Evolutionary conservation across 495 filamentous ascomycete species (phyloP), one percentile per base, ranked within the genome.

Genomic region (Daldinia loculata): DNA sequence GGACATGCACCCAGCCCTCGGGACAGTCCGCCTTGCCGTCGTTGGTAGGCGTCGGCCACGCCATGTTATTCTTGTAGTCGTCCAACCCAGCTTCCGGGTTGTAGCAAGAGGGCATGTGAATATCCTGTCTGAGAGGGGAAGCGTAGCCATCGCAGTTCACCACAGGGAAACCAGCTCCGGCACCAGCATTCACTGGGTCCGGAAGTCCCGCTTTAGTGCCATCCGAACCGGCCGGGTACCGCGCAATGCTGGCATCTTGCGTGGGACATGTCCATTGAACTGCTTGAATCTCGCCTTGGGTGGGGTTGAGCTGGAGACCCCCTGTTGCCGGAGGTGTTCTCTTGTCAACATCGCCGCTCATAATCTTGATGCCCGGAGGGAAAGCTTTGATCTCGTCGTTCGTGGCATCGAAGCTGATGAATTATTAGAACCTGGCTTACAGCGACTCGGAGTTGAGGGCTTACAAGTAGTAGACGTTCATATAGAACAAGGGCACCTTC

Each of bases 381-480:
- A 92, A 93, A 19, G 90, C 81, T 48, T 83, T 78, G 66, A 91
- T 84, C 41, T 87, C 79, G 61, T 90, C 88, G 65, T 85, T 82
- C 48, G 85, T 83, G 0, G 84, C 76, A 36, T 84, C 86, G 62
- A 84, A 83, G 64, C 88, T 87, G 65, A 17, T 80, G 78, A 12
- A 70, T 80, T 24, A 39, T 73, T 36, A 57, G 56, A 11, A 48
- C n/a, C 27, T 15, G 56, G n/a, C 24, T 51, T 7, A 6, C 6
- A 15, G 11, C 3, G 7, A 27, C 15, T 15, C 0, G 27, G 2
- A 38, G 22, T 4, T 19, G 0, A 6, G 26, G 2, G 71, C 81
- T 75, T 79, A 90, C 84, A 90, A 83, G 76, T 93, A 93, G 77
- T 93, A 93, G 56, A 92, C 85, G 56, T 83, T 84, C 72, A 84